A percentile compares a stretch with the other conserved stretches of the same genome.
These are phyloP conservation scores for Sarocladium oryzae DNA, from an alignment of 2,329 filamentous ascomycete genomes.

Conservation along the genomic window DNA sequence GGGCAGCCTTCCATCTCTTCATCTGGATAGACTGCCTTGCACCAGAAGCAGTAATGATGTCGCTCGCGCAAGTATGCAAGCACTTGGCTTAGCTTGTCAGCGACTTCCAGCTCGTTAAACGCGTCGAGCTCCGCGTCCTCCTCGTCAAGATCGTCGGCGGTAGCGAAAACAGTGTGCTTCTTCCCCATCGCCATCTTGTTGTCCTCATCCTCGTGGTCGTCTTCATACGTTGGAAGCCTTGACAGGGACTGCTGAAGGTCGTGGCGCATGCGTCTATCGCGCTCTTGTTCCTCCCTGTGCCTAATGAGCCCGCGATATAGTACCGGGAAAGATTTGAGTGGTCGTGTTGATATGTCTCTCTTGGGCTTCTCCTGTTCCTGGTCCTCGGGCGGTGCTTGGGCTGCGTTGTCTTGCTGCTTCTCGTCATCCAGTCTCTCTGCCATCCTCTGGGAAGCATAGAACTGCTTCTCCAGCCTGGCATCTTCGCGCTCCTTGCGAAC, in stretches of 20 bases:
- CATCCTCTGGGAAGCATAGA: slow-evolving; percentile 74
- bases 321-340: slow-evolving; percentile 64
- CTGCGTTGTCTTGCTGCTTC: slow-evolving; percentile 13
- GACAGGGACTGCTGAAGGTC: slow-evolving; percentile 61
- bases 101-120: slow-evolving; percentile 63
- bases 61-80: slow-evolving; percentile 63
- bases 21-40: slow-evolving; percentile 76
- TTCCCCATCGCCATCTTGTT: slow-evolving; percentile 64
- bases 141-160: slow-evolving; percentile 66
- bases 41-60: slow-evolving; percentile 92
- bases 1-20: slow-evolving; percentile 79
- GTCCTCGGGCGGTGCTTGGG: not conserved
- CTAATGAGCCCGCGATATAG: slow-evolving; percentile 73
- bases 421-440: slow-evolving; percentile 69
- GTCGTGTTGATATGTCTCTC: slow-evolving; percentile 36
- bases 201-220: slow-evolving; percentile 64
- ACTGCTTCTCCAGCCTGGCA: slow-evolving; percentile 59
- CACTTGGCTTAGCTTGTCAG: slow-evolving; percentile 60
- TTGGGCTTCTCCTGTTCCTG: not conserved
- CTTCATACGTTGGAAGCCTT: slow-evolving; percentile 60
- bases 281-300: slow-evolving; percentile 62
- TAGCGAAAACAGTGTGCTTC: slow-evolving; percentile 44
- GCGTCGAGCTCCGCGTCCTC: slow-evolving; percentile 75
- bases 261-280: slow-evolving; percentile 57
- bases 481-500: slow-evolving; percentile 65